phyloP scores from a whole-genome alignment of 225 moss, liverwort and hornwort genomes.

The Physcomitrellopsis africana region DNA sequence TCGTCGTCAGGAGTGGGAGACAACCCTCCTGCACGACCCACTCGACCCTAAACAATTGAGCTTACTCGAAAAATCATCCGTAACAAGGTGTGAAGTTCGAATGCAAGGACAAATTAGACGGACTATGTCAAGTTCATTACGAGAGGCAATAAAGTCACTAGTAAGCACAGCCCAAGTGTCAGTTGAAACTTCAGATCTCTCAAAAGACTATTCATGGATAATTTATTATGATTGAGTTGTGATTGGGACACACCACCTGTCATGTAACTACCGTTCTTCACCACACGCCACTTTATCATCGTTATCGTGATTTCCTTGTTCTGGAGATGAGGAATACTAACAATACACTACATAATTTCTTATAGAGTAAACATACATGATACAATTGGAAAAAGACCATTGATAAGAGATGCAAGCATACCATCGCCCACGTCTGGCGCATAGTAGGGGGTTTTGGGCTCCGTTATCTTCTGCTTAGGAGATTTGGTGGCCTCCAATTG shows the following conservation, averaged over 20 bases:
- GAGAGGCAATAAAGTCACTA: background rate
- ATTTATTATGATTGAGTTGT: slow-evolving; percentile 2
- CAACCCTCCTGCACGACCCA: slow-evolving; percentile 65
- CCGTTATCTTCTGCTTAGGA: slow-evolving; percentile 98
- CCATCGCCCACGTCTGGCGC: slow-evolving; percentile 77
- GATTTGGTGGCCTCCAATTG: slow-evolving; percentile 89
- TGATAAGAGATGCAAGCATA: slow-evolving; percentile 38
- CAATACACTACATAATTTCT: background rate
- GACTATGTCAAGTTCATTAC: background rate
- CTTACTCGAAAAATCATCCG: slow-evolving; percentile 16
- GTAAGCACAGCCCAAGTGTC: background rate
- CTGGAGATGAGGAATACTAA: no score
- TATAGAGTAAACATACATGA: background rate
- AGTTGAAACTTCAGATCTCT: background rate
- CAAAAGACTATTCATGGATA: background rate
- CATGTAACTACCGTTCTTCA: background rate
- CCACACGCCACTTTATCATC: background rate
- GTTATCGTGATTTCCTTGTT: no score
- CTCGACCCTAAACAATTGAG: slow-evolving; percentile 27
- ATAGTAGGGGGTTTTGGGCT: slow-evolving; percentile 98
- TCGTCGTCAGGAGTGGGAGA: slow-evolving; percentile 81
- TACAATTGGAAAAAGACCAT: slow-evolving; percentile 8
- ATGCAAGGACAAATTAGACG: background rate
- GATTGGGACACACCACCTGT: background rate
- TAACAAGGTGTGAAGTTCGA: background rate